These are phyloP conservation scores for Priceomyces castillae DNA, from an alignment of 805 yeast genomes.

Conservation along the genomic window DNA sequence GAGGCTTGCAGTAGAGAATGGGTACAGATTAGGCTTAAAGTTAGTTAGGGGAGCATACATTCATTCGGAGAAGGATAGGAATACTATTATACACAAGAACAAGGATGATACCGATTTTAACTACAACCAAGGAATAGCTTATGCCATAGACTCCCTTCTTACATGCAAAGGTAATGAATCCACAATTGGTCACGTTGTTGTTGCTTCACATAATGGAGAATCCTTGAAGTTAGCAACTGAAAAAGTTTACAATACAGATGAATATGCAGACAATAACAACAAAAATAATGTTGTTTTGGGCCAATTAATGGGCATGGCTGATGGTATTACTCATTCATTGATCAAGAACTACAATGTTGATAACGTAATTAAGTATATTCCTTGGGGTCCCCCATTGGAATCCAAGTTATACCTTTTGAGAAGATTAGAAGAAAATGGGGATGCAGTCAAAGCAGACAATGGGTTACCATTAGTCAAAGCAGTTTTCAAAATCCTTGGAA, in stretches of 20 bases:
- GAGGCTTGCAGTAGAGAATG: conserved; percentile 54
- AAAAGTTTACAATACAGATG: conserved; percentile 34
- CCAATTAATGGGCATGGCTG: conserved; percentile 95
- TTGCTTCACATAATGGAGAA: conserved; percentile 84
- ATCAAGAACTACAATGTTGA: conserved; percentile 60
- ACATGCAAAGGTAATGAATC: conserved; percentile 42
- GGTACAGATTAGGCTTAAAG: conserved; percentile 79
- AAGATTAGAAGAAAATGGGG: conserved; percentile 94
- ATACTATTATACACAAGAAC: conserved; percentile 63
- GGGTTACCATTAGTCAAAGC: conserved; percentile 72
- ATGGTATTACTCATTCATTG: conserved; percentile 75
- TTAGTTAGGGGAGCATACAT: conserved; percentile 95
- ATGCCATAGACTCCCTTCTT: conserved; percentile 59
- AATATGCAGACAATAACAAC: conserved; percentile 16
- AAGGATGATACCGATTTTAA: conserved; percentile 78
- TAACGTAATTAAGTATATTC: conserved; percentile 88
- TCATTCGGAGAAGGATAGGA: conserved; percentile 78
- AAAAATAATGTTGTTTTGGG: conserved; percentile 74
- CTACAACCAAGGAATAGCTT: conserved; percentile 67
- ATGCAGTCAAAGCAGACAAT: conserved; percentile 81
- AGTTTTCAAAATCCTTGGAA: conserved; percentile 30
- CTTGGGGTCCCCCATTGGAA: conserved; percentile 97
- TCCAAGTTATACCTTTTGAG: conserved; percentile 86
- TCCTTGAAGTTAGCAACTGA: conserved; percentile 74
- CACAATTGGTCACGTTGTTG: conserved; percentile 73